These are phyloP conservation scores for Panellus pusillus DNA, from an alignment of 768 basidiomycete genomes.

Conservation along the genomic window DNA sequence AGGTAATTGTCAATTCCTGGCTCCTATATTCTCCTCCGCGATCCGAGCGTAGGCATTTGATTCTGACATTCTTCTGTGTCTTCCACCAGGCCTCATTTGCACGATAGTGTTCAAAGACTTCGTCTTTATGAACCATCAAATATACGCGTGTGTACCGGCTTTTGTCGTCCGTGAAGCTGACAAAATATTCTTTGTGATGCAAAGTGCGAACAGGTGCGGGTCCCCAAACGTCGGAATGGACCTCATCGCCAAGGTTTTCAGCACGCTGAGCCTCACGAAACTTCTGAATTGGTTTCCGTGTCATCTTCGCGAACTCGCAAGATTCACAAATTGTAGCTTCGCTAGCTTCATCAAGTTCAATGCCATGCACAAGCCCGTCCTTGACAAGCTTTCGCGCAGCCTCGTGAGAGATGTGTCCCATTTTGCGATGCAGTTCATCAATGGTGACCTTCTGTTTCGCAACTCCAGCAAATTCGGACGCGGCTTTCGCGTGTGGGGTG, in stretches of 20 bases:
- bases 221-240: slow-evolving; percentile 41
- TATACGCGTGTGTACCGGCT: slow-evolving; percentile 24
- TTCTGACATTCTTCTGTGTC: slow-evolving; percentile 26
- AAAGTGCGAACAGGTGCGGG: slow-evolving; percentile 28
- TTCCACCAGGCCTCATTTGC: slow-evolving; percentile 24
- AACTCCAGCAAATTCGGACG: not conserved
- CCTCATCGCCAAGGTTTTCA: slow-evolving; percentile 28
- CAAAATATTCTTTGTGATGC: slow-evolving; percentile 28
- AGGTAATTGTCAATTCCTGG: slow-evolving; percentile 23
- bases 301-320: slow-evolving; percentile 32
- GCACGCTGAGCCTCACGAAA: slow-evolving; percentile 22
- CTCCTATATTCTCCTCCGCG: slow-evolving; percentile 30
- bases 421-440: slow-evolving; percentile 26
- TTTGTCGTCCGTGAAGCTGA: slow-evolving; percentile 34
- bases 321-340: slow-evolving; percentile 28
- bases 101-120: slow-evolving; percentile 25
- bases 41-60: slow-evolving; percentile 31
- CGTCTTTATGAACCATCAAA: slow-evolving; percentile 29
- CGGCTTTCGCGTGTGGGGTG: not conserved
- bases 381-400: slow-evolving; percentile 23
- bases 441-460: slow-evolving; percentile 18
- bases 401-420: slow-evolving; percentile 27
- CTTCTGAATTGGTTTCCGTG: slow-evolving; percentile 27
- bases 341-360: slow-evolving; percentile 23
- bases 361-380: slow-evolving; percentile 24